Evolutionary conservation across 495 filamentous ascomycete species (phyloP), one percentile per base, ranked within the genome.

Genomic region (Venustampulla echinocandica): DNA sequence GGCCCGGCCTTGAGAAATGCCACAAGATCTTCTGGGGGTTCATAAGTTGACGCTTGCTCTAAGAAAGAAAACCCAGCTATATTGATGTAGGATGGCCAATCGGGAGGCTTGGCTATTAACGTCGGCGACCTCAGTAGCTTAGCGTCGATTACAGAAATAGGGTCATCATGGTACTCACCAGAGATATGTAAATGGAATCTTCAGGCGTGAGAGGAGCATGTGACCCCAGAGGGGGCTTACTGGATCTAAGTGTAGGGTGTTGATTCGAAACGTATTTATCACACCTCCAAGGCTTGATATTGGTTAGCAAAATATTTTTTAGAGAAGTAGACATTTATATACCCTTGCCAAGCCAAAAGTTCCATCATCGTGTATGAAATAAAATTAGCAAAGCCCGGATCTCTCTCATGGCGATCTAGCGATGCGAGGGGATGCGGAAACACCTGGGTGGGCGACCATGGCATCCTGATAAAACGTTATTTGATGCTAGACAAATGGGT

Each of bases 31-130:
- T 70, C 66, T 0, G 76, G 68, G 0, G 85, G 86, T 0, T 65
- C 71, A 54, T 80, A 90, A 19, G 68, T 62, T 6, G 74, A 70
- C 4, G 81, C 76, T 10, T 78, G 61, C 5, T 77, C 67, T 4
- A 87, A 68, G 54, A 88, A 89, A 46, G 75, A 80, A 58, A 88
- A 90, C 0, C 86, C 86, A 21, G 74, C 75, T 0, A 90, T 69
- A 42, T 79, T 73, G 22, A 90, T 77, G 51, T 90, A 70, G 3
- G 70, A 59, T 4, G 72, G 74, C 86, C 86, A 90, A 52, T 90
- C 86, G n/a, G 60, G 58, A 6, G 86, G 85, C 53, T 88, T 90
- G 0, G 84, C 75, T 10, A 93, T 80, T n/a, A 93, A 62, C 3
- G 80, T 77, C 0, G 85, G 84, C 19, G 84, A 80, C 69, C 71